These are phyloP conservation scores for Fusarium miscanthi DNA, from an alignment of 2,329 filamentous ascomycete genomes.

Conservation along the genomic window DNA sequence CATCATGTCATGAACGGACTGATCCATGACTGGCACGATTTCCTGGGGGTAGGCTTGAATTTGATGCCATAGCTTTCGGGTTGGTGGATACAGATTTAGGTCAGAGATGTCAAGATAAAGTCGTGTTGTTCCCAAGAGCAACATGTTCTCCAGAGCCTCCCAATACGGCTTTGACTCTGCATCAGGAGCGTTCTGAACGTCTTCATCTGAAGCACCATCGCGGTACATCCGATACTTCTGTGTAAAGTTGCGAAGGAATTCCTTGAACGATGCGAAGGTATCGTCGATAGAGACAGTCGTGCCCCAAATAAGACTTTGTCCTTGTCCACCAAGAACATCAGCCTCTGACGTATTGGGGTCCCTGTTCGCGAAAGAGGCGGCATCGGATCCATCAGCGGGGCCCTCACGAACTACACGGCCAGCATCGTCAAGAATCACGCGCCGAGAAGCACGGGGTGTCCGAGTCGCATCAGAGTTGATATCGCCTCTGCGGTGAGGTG, in stretches of 20 bases:
- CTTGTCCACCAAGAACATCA: conserved; percentile 83
- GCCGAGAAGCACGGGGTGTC: conserved; percentile 62
- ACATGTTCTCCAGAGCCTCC: conserved; percentile 89
- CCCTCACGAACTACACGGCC: conserved; percentile 69
- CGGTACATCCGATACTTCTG: conserved; percentile 93
- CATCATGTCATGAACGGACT: conserved; percentile 92
- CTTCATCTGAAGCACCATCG: conserved; percentile 83
- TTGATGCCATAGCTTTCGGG: conserved; percentile 94
- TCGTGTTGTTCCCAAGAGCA: conserved; percentile 83
- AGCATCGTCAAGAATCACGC: conserved; percentile 68
- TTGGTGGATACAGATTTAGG: conserved; percentile 91
- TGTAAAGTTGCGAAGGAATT: conserved; percentile 91
- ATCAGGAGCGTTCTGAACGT: conserved; percentile 75
- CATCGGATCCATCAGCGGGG: conserved; percentile 64
- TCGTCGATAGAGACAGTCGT: conserved; percentile 96
- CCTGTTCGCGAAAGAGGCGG: conserved; percentile 69
- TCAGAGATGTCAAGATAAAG: conserved; percentile 91
- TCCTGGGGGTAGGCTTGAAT: conserved; percentile 94
- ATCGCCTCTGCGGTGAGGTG: conserved; percentile 75
- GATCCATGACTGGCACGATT: conserved; percentile 96
- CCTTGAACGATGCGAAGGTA: conserved; percentile 87
- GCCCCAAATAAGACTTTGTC: conserved; percentile 91
- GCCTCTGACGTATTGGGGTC: conserved; percentile 93
- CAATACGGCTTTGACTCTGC: conserved; percentile 86
- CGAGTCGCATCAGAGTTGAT: conserved; percentile 83